Conservation (phyloP, 1,284 basidiomycete species). For the Volvariella surrecta region DNA sequence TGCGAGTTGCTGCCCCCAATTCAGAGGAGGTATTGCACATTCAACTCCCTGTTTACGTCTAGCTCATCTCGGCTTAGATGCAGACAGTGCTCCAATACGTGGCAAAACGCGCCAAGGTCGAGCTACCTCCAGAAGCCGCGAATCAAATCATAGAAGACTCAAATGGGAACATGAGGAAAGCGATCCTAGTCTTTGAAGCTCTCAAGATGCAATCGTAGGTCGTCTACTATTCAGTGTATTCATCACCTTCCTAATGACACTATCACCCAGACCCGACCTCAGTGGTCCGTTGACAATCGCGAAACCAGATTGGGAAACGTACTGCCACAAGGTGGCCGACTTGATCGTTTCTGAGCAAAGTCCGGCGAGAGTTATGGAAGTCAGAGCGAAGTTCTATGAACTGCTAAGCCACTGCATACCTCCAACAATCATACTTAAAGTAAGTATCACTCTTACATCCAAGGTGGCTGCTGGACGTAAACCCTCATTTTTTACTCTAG, state of each 20-base stretch:
- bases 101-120: constrained; percentile 76
- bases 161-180: constrained; percentile 90
- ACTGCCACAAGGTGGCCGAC: constrained; percentile 91
- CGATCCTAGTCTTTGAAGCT: constrained; percentile 90
- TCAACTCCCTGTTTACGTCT: constrained; percentile 1
- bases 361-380: constrained; percentile 87
- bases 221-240: constrained; percentile 6
- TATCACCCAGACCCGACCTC: constrained; percentile 53
- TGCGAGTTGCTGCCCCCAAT: constrained; percentile 88
- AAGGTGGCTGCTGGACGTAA: background rate
- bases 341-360: constrained; percentile 89
- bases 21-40: constrained; percentile 57
- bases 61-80: constrained; percentile 47
- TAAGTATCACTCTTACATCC: constrained; percentile 24
- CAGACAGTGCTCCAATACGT: constrained; percentile 72
- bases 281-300: constrained; percentile 72
- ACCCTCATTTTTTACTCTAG: constrained; percentile 32
- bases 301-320: constrained; percentile 99
- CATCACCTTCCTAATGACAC: constrained; percentile 5
- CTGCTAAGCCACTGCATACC: constrained; percentile 97
- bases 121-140: constrained; percentile 70
- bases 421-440: constrained; percentile 87
- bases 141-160: constrained; percentile 74
- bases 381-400: constrained; percentile 92
- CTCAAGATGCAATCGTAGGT: constrained; percentile 89